Base-by-base conservation (phyloP, 495 filamentous ascomycete genomes). In the Podospora pseudoanserina region DNA sequence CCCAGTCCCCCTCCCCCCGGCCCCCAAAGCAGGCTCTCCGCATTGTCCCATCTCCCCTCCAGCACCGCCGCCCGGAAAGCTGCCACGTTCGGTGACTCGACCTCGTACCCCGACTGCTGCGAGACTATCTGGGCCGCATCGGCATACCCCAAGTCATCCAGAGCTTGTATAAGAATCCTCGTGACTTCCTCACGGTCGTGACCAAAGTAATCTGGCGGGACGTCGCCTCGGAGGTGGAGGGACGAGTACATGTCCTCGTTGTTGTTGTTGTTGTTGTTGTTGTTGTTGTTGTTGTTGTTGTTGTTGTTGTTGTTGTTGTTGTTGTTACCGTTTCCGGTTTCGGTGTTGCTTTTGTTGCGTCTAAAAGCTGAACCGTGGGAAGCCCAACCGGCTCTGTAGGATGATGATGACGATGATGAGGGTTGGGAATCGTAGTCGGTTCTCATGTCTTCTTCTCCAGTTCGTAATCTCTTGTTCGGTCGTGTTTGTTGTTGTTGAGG, bases 101-200 rank as follows among this genome's bases (percentile, higher is more conserved):
- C 83, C 74, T 93, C 87, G 78, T 87, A 96, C 5, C 94, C 94
- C 73, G 94, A 97, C 79, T 94, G 92, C 65, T 88, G 82, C 73
- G 85, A 88, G 66, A 99, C 82, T 67, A 81, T 85, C 20, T 86
- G 82, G 39, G 96, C 95, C 27, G 94, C 90, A 5, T 79, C 82
- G 65, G 87, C 81, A 77, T 98, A 97, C 2, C 94, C 95, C 77
- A 98, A 79, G 76, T 98, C 95, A 26, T 86, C 83, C 61, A 99
- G 79, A 44, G 92, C 91, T 78, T 99, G 95, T 72, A 98, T 96
- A 69, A 97, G 78, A 64, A 99, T 91, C 63, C 95, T 85, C 6
- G 95, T 95, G 13, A 98, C 89, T 79, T 99, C 94, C 81, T 96
- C 94, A 74, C 93, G 89, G 76, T 94, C 89, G 75, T 99, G 94